These are phyloP conservation scores for Daldinia eschscholtzii DNA, from an alignment of 2,329 filamentous ascomycete species.

Conservation along the genomic window DNA sequence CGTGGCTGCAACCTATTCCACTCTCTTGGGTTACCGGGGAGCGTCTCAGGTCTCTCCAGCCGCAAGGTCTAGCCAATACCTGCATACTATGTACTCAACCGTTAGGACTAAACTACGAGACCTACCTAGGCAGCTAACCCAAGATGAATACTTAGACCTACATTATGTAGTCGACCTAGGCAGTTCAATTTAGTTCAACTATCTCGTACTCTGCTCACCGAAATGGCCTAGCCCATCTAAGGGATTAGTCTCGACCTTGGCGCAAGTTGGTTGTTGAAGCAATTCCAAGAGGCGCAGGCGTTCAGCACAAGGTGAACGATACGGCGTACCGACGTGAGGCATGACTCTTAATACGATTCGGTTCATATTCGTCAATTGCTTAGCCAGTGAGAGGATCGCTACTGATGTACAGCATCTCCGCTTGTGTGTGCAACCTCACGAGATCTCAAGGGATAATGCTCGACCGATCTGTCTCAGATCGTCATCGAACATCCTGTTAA, in stretches of 20 bases:
- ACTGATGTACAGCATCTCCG: slow-evolving; percentile 25
- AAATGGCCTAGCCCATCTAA: slow-evolving; percentile 5
- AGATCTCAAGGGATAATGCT: slow-evolving; percentile 32
- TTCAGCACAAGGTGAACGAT: slow-evolving; percentile 26
- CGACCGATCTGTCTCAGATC: slow-evolving; percentile 42
- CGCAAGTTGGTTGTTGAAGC: slow-evolving; percentile 23
- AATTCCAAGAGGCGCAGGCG: slow-evolving; percentile 36
- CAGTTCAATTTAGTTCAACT: not conserved
- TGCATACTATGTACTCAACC: slow-evolving; percentile 10
- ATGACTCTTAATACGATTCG: slow-evolving; percentile 23
- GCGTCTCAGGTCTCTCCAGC: slow-evolving; percentile 4
- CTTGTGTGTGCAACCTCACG: slow-evolving; percentile 27
- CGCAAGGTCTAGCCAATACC: slow-evolving; percentile 2
- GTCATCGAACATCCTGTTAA: slow-evolving; percentile 21
- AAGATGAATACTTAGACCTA: slow-evolving; percentile 9
- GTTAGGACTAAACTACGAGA: not conserved
- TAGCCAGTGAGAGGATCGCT: slow-evolving; percentile 15
- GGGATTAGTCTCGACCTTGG: slow-evolving; percentile 25
- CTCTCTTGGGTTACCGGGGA: slow-evolving; percentile 38
- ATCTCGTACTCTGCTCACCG: not conserved
- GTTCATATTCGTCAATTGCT: not conserved
- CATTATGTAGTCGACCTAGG: not conserved
- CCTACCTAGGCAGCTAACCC: not conserved
- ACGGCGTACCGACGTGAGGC: slow-evolving; percentile 22
- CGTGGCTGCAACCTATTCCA: slow-evolving; percentile 49